Evolutionary conservation across 495 filamentous ascomycete species (phyloP).

Genomic region (Aspergillus biplanus): DNA sequence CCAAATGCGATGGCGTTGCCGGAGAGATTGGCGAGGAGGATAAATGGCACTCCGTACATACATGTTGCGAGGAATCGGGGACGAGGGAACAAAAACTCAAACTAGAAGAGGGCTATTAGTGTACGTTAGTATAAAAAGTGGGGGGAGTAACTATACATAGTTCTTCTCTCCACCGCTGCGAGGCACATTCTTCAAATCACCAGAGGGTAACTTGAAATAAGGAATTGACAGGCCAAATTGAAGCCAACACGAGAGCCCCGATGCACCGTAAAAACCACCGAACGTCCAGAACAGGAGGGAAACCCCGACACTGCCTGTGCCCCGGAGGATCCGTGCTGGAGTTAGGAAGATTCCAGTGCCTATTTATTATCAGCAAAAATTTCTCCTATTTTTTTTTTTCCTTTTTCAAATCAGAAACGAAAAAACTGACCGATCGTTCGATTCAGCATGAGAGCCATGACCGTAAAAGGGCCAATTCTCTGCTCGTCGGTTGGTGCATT

Average conservation of each 20-base stretch:
- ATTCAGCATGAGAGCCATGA: conserved; percentile 3
- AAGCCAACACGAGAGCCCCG: conserved; percentile 4
- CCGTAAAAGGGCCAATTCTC: conserved; percentile 2
- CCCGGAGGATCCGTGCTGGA: conserved; percentile 3
- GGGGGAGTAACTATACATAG: background rate
- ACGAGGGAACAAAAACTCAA: conserved; percentile 4
- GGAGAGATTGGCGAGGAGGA: conserved; percentile 3
- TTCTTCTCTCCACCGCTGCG: conserved; percentile 8
- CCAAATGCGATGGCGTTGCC: conserved; percentile 6
- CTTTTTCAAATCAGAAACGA: background rate
- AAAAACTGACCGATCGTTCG: background rate
- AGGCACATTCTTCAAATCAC: background rate
- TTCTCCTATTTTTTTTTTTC: background rate
- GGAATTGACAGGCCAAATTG: conserved; percentile 2
- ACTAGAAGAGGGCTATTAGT: background rate
- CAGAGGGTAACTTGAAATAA: background rate
- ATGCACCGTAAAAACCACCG: conserved; percentile 3
- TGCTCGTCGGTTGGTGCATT: conserved; percentile 1
- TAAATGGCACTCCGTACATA: conserved; percentile 6
- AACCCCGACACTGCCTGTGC: conserved; percentile 1
- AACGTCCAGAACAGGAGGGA: conserved; percentile 2
- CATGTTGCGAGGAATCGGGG: conserved; percentile 4
- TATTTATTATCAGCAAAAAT: background rate
- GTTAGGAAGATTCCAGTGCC: conserved; percentile 6
- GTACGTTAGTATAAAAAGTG: no score